These are phyloP conservation scores for Aspergillus chevalieri DNA, from an alignment of 2,329 filamentous ascomycete species.

Conservation along the genomic window DNA sequence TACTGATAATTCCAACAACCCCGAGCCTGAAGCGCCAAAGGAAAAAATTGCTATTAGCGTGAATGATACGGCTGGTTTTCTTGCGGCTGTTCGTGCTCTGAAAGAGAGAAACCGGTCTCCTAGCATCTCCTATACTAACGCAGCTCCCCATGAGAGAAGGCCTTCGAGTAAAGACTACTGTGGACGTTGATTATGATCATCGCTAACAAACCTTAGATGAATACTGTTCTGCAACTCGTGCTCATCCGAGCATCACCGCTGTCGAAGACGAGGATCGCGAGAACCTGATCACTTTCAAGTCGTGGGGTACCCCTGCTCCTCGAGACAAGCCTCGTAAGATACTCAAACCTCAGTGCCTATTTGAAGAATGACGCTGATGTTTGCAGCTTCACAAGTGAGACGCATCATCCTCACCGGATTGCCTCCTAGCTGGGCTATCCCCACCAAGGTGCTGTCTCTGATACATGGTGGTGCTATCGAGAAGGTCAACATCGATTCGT, in stretches of 20 bases:
- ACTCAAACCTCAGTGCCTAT: neutral
- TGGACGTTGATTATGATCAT: neutral
- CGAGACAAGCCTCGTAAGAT: slow-evolving; percentile 23
- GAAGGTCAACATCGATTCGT: slow-evolving; percentile 16
- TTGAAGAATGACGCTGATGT: neutral
- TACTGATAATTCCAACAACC: neutral
- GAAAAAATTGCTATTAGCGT: neutral
- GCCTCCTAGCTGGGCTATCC: slow-evolving; percentile 23
- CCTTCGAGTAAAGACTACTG: neutral
- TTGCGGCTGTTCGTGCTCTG: neutral
- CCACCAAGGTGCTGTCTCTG: slow-evolving; percentile 30
- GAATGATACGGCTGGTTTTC: neutral
- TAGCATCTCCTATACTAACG: neutral
- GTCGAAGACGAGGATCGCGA: slow-evolving; percentile 24
- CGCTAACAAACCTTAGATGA: neutral
- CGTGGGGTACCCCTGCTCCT: slow-evolving; percentile 23
- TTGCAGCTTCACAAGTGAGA: slow-evolving; percentile 20
- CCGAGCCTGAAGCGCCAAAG: neutral
- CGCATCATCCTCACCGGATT: slow-evolving; percentile 32
- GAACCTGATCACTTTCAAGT: slow-evolving; percentile 22
- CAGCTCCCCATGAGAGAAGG: neutral
- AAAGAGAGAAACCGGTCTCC: neutral
- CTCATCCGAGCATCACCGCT: neutral
- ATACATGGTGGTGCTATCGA: slow-evolving; percentile 36
- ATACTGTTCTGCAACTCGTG: neutral